Conservation (phyloP, 345 rosid genomes). For the Hibiscus trionum region DNA sequence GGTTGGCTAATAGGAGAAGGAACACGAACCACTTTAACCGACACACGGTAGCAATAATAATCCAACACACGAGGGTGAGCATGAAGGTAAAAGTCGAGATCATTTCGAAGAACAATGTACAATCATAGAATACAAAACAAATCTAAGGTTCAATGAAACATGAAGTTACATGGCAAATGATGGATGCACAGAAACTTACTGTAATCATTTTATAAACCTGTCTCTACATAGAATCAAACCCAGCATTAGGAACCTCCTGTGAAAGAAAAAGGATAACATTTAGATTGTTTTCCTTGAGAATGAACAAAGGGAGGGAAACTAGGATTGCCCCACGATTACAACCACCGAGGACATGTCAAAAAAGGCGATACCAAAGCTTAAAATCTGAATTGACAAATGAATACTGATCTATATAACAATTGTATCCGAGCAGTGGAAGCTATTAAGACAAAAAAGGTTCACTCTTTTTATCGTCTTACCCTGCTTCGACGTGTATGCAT, state of each 20-base stretch:
- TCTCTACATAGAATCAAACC: conserved; percentile 1
- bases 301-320: neutral
- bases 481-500: neutral
- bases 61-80: neutral
- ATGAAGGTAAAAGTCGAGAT: neutral
- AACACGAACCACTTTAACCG: neutral
- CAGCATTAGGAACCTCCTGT: conserved; percentile 1
- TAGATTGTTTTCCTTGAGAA: neutral
- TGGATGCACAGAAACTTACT: neutral
- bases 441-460: neutral
- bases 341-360: neutral
- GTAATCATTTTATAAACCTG: neutral
- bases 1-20: too few species aligned
- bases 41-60: neutral
- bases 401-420: neutral
- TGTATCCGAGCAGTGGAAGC: neutral
- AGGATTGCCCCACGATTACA: neutral
- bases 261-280: neutral
- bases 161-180: neutral
- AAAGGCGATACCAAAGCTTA: neutral
- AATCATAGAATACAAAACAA: neutral
- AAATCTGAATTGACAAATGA: neutral
- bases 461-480: neutral
- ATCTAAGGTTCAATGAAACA: neutral
- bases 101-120: neutral